Percentiles rank a stretch among this genome's conserved stretches.
Evolutionary conservation across 2,329 filamentous ascomycete species (phyloP).

Genomic region (Trichoderma harzianum): DNA sequence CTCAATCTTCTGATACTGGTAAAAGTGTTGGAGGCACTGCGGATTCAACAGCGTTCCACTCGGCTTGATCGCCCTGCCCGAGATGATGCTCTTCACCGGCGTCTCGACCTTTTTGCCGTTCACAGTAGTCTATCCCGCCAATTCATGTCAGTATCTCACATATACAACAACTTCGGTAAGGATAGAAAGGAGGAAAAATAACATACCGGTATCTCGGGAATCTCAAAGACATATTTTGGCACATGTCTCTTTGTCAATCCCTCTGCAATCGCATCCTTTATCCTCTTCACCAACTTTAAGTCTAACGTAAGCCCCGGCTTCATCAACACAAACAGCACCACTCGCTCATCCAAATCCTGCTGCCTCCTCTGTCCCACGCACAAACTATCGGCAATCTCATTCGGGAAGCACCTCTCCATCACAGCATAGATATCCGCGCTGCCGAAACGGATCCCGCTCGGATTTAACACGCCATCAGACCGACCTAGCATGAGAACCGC

Average conservation of each 20-base stretch:
- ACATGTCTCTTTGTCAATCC: slow-evolving; percentile 72
- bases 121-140: slow-evolving; percentile 61
- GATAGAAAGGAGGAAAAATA: background rate
- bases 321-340: slow-evolving; percentile 56
- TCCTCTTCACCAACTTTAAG: slow-evolving; percentile 48
- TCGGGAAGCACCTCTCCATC: slow-evolving; percentile 62
- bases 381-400: slow-evolving; percentile 65
- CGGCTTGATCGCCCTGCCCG: slow-evolving; percentile 67
- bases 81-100: slow-evolving; percentile 81
- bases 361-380: slow-evolving; percentile 75
- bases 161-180: background rate
- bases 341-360: slow-evolving; percentile 50
- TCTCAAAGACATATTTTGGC: slow-evolving; percentile 75
- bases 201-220: slow-evolving; percentile 74
- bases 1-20: slow-evolving; percentile 57
- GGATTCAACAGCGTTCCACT: slow-evolving; percentile 77
- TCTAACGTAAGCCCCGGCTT: slow-evolving; percentile 55
- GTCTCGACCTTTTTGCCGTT: slow-evolving; percentile 84
- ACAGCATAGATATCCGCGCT: slow-evolving; percentile 77
- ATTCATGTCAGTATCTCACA: slow-evolving; percentile 22
- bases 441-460: slow-evolving; percentile 74
- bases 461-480: slow-evolving; percentile 77
- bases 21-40: slow-evolving; percentile 71
- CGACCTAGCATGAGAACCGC: slow-evolving; percentile 65
- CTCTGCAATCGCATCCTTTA: slow-evolving; percentile 63